A percentile compares a stretch with the other conserved stretches of the same genome.
phyloP scores from a whole-genome alignment of 345 rosid species.

The Microthlaspi erraticum region DNA sequence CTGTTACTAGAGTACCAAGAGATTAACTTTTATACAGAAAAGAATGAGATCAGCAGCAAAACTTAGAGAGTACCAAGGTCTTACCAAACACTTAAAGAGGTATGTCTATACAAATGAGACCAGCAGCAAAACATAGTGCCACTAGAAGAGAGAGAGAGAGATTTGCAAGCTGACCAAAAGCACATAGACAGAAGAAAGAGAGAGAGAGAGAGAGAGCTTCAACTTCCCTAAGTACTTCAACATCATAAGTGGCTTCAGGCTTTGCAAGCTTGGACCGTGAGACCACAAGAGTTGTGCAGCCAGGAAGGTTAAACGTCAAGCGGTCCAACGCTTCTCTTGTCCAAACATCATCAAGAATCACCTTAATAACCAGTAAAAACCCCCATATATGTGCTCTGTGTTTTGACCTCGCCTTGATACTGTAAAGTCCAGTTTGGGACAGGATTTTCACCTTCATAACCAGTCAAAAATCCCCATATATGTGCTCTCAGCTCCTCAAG shows the following conservation, averaged over 20 bases:
- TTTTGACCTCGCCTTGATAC: slow-evolving; percentile 37
- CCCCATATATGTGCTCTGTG: too few relatives aligned
- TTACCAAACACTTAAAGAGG: too few relatives aligned
- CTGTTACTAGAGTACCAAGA: background rate
- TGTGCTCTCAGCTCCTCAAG: slow-evolving; percentile 53
- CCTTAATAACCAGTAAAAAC: too few relatives aligned
- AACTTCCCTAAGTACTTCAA: slow-evolving; percentile 65
- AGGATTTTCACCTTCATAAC: slow-evolving; percentile 43
- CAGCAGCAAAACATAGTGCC: too few relatives aligned
- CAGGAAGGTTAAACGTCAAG: slow-evolving; percentile 56
- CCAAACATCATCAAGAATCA: slow-evolving; percentile 95
- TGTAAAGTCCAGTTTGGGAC: slow-evolving; percentile 50
- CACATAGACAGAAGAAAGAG: slow-evolving; percentile 76
- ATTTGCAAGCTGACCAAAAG: slow-evolving; percentile 79
- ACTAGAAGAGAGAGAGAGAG: too few relatives aligned
- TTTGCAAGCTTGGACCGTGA: slow-evolving; percentile 69
- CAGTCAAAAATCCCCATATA: slow-evolving; percentile 54
- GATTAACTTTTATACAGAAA: background rate
- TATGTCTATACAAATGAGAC: too few relatives aligned
- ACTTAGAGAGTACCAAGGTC: too few relatives aligned
- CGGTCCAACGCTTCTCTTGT: slow-evolving; percentile 58
- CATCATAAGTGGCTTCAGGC: slow-evolving; percentile 51
- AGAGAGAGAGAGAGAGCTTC: slow-evolving; percentile 73
- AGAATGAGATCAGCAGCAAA: too few relatives aligned
- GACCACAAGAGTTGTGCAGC: slow-evolving; percentile 75